Conservation (phyloP, 2,329 filamentous ascomycete genomes). For the Scortechinia acanthostroma region DNA sequence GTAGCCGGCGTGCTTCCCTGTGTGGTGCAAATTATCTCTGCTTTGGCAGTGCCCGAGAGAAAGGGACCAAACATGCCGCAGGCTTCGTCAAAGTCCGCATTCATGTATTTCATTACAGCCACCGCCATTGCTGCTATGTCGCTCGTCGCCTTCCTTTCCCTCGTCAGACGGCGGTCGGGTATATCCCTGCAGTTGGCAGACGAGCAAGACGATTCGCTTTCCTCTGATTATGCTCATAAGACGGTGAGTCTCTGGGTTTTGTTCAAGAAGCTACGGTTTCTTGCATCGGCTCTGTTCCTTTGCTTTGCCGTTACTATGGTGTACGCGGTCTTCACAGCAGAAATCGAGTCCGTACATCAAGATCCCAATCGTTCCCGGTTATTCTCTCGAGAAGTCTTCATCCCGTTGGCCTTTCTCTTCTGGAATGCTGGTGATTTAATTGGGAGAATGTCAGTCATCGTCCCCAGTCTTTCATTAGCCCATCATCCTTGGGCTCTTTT, state of each 20-base stretch:
- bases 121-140: slow-evolving; percentile 45
- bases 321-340: not conserved
- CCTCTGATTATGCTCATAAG: slow-evolving; percentile 42
- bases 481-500: slow-evolving; percentile 22
- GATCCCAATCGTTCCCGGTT: slow-evolving; percentile 26
- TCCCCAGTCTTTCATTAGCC: not conserved
- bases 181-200: not conserved
- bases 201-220: slow-evolving; percentile 28
- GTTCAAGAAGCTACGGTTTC: slow-evolving; percentile 46
- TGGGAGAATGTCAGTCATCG: slow-evolving; percentile 33
- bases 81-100: slow-evolving; percentile 32
- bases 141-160: slow-evolving; percentile 15
- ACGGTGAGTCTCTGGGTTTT: slow-evolving; percentile 41
- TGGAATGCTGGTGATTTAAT: slow-evolving; percentile 60
- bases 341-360: not conserved
- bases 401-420: slow-evolving; percentile 56
- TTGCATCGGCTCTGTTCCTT: slow-evolving; percentile 48
- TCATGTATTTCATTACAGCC: slow-evolving; percentile 59
- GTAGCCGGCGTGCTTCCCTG: slow-evolving; percentile 62
- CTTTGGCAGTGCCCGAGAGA: not conserved
- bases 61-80: slow-evolving; percentile 4
- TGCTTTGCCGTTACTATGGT: slow-evolving; percentile 1
- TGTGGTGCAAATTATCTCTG: slow-evolving; percentile 31
- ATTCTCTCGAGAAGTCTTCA: slow-evolving; percentile 49
- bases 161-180: not conserved